Conservation (phyloP, 2,329 filamentous ascomycete species). For the Aspergillus vadensis region DNA sequence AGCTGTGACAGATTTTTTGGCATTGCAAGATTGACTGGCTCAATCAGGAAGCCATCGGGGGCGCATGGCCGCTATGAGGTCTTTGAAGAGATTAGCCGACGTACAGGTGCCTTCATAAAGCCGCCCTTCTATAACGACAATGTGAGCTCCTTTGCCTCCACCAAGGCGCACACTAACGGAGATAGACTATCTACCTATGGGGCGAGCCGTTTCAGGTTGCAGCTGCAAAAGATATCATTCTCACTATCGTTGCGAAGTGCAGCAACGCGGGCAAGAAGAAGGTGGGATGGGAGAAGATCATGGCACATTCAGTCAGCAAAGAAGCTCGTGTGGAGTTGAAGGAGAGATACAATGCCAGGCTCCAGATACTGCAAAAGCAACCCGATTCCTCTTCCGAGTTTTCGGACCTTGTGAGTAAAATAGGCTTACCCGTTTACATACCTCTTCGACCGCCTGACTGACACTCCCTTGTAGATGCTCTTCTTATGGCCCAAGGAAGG, state of each 20-base stretch:
- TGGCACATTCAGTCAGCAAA: constrained; percentile 26
- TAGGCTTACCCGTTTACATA: background rate
- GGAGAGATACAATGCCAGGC: constrained; percentile 25
- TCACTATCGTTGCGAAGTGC: constrained; percentile 23
- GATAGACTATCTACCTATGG: constrained; percentile 30
- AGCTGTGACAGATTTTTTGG: constrained; percentile 21
- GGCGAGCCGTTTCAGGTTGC: constrained; percentile 27
- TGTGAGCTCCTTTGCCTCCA: constrained; percentile 17
- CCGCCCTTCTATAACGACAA: constrained; percentile 26
- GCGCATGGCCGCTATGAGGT: constrained; percentile 23
- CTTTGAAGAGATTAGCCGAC: constrained; percentile 30
- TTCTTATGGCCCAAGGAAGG: constrained; percentile 52
- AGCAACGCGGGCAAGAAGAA: constrained; percentile 19
- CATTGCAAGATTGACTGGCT: constrained; percentile 17
- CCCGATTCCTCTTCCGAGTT: constrained; percentile 26
- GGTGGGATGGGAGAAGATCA: constrained; percentile 29
- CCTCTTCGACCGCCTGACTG: background rate
- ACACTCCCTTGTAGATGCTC: constrained; percentile 29
- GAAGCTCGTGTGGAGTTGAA: constrained; percentile 26
- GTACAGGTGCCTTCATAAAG: constrained; percentile 32
- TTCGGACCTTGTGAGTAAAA: constrained; percentile 29
- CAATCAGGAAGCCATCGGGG: background rate
- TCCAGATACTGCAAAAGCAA: constrained; percentile 30
- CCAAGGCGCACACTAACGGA: background rate
- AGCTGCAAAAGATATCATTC: constrained; percentile 25